Evolutionary conservation across 352 stramenopile species (phyloP).

Genomic region (Phytophthora cryptogea): DNA sequence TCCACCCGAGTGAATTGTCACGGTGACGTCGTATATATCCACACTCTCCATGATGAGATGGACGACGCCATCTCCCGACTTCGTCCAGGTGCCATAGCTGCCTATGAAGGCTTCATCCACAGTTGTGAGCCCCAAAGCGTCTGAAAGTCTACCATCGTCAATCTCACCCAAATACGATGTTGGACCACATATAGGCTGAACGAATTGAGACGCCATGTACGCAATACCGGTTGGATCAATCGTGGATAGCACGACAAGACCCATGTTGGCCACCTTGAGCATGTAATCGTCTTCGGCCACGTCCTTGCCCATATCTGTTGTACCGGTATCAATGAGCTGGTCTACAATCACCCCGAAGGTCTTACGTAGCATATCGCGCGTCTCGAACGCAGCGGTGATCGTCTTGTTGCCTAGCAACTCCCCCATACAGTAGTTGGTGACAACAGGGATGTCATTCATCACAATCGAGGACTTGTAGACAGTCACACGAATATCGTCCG

Average conservation of each 20-base stretch:
- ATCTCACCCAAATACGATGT: constrained; percentile 34
- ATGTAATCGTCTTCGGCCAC: constrained; percentile 38
- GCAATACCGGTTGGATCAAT: constrained; percentile 45
- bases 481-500: constrained; percentile 18
- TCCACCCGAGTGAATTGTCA: constrained; percentile 24
- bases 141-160: constrained; percentile 31
- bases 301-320: constrained; percentile 17
- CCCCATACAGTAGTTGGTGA: constrained; percentile 29
- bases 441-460: constrained; percentile 22
- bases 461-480: constrained; percentile 28
- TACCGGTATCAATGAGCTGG: constrained; percentile 20
- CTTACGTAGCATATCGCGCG: constrained; percentile 24
- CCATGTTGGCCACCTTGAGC: constrained; percentile 39
- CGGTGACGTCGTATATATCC: constrained; percentile 23
- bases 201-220: constrained; percentile 40
- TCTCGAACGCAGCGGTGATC: constrained; percentile 12
- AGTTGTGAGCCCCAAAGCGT: constrained; percentile 23
- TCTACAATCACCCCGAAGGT: constrained; percentile 26
- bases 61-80: constrained; percentile 28
- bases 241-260: constrained; percentile 32
- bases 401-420: constrained; percentile 23
- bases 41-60: constrained; percentile 28
- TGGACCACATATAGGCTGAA: constrained; percentile 42
- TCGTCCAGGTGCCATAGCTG: constrained; percentile 34
- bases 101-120: constrained; percentile 33